These are phyloP conservation scores for Candida xyloterini DNA, from an alignment of 805 yeast genomes.

Conservation along the genomic window DNA sequence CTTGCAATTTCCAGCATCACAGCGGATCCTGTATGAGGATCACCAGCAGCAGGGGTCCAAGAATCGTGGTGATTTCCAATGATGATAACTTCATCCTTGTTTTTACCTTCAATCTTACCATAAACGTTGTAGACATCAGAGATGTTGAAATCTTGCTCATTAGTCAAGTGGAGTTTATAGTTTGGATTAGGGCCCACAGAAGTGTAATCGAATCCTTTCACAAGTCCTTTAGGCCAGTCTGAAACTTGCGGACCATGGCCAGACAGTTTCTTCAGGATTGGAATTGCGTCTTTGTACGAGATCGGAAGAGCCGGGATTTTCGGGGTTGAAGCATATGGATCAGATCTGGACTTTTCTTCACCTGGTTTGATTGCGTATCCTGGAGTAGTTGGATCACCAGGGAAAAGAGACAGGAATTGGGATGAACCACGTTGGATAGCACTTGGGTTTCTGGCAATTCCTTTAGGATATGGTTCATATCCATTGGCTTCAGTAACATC, in stretches of 20 bases:
- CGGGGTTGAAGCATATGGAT: conserved; percentile 53
- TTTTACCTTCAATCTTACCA: conserved; percentile 57
- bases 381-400: conserved; percentile 82
- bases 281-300: conserved; percentile 58
- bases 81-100: conserved; percentile 52
- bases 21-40: conserved; percentile 75
- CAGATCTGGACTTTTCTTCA: conserved; percentile 46
- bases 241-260: conserved; percentile 51
- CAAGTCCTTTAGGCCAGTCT: conserved; percentile 28
- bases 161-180: conserved; percentile 50
- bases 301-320: conserved; percentile 70
- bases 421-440: conserved; percentile 77
- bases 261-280: conserved; percentile 55
- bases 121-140: conserved; percentile 62
- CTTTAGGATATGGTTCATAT: conserved; percentile 64
- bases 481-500: conserved; percentile 53
- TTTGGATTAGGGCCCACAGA: conserved; percentile 37
- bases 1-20: conserved; percentile 61
- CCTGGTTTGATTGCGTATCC: conserved; percentile 62
- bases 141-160: conserved; percentile 59
- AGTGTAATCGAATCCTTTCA: conserved; percentile 35
- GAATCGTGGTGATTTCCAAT: conserved; percentile 80
- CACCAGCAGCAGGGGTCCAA: conserved; percentile 78
- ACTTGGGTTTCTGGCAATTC: conserved; percentile 75
- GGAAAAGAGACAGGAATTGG: conserved; percentile 54